Evolutionary conservation across 441 rosid species (phyloP).

Genomic region (Adansonia madagascariensis): DNA sequence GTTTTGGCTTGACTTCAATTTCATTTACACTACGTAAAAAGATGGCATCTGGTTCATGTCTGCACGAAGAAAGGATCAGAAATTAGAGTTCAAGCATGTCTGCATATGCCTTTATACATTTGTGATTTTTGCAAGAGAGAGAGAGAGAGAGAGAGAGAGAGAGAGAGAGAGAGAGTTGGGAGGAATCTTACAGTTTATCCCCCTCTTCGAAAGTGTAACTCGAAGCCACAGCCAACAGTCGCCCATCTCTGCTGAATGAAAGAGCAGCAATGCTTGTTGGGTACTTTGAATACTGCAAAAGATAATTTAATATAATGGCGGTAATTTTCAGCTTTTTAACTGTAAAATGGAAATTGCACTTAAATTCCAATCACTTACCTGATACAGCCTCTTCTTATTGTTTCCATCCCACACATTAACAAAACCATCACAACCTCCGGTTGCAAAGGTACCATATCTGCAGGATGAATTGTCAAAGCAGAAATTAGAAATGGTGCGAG

Average conservation of each 20-base stretch:
- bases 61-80: slow-evolving; percentile 38
- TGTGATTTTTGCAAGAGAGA: background rate
- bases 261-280: slow-evolving; percentile 90
- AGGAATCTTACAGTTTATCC: slow-evolving; percentile 65
- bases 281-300: slow-evolving; percentile 82
- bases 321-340: background rate
- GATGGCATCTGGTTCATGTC: slow-evolving; percentile 90
- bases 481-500: slow-evolving; percentile 13
- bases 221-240: slow-evolving; percentile 94
- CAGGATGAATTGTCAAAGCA: slow-evolving; percentile 29
- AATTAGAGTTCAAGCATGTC: background rate
- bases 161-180: slow-evolving; percentile 13
- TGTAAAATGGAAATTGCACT: background rate
- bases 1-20: slow-evolving; percentile 90
- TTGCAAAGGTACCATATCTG: slow-evolving; percentile 98
- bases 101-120: background rate
- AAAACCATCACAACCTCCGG: slow-evolving; percentile 97
- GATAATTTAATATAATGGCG: slow-evolving; percentile 11
- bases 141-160: slow-evolving; percentile 13
- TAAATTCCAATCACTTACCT: slow-evolving; percentile 47
- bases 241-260: slow-evolving; percentile 94
- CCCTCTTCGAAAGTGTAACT: slow-evolving; percentile 98
- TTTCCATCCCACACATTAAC: slow-evolving; percentile 96
- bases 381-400: slow-evolving; percentile 96
- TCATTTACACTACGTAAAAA: slow-evolving; percentile 76